Conservation (phyloP, 1,284 basidiomycete species). For the Ganoderma meredithae region DNA sequence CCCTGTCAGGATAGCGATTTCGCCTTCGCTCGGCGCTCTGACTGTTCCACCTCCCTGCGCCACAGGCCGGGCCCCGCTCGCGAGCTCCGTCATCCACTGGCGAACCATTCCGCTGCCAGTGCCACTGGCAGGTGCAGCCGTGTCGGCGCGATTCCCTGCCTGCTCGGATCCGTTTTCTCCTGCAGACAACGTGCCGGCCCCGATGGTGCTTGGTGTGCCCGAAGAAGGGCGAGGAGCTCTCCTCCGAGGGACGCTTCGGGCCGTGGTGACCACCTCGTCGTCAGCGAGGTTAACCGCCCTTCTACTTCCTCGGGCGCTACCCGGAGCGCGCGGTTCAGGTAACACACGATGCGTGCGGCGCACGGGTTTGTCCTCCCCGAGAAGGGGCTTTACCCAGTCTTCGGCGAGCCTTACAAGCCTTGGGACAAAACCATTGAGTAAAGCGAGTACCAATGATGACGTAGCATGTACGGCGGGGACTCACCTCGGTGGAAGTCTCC, state of each 20-base stretch:
- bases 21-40: slow-evolving; percentile 75
- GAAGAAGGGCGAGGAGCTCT: slow-evolving; percentile 6
- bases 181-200: slow-evolving; percentile 14
- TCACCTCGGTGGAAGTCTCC: slow-evolving; percentile 62
- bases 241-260: slow-evolving; percentile 39
- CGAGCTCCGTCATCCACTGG: slow-evolving; percentile 85
- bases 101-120: slow-evolving; percentile 59
- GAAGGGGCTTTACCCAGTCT: slow-evolving; percentile 35
- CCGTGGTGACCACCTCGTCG: slow-evolving; percentile 68
- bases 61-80: slow-evolving; percentile 60
- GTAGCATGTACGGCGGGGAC: neutral
- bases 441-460: neutral
- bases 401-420: slow-evolving; percentile 28
- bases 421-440: neutral
- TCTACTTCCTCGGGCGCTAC: slow-evolving; percentile 34
- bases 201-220: neutral
- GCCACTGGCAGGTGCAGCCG: slow-evolving; percentile 19
- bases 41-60: slow-evolving; percentile 53
- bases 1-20: slow-evolving; percentile 74
- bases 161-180: slow-evolving; percentile 17
- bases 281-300: slow-evolving; percentile 34
- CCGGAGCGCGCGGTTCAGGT: slow-evolving; percentile 48
- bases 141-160: slow-evolving; percentile 11
- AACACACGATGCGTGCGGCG: slow-evolving; percentile 63
- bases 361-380: slow-evolving; percentile 39